A percentile compares a stretch with the other conserved stretches of the same genome.
Evolutionary conservation across 2,329 filamentous ascomycete species (phyloP).

Genomic region (Neofusicoccum kwambonambiense): DNA sequence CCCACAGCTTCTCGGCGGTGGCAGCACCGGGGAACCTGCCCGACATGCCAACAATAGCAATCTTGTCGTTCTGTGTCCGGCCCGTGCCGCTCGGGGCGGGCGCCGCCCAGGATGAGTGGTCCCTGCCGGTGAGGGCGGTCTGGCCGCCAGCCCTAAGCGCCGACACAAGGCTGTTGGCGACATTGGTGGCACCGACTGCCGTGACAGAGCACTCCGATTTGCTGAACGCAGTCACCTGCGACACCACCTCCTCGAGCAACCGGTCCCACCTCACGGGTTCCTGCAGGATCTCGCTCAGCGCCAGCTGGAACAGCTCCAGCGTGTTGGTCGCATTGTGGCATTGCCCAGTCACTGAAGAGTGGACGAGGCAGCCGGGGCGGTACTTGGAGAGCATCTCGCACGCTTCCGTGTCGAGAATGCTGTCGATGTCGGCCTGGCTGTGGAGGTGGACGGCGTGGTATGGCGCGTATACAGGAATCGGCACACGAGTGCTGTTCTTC

Average conservation of each 20-base stretch:
- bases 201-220: constrained; percentile 45
- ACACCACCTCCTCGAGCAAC: constrained; percentile 48
- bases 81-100: constrained; percentile 30
- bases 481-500: constrained; percentile 50
- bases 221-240: constrained; percentile 44
- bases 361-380: constrained; percentile 44
- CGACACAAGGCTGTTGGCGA: constrained; percentile 56
- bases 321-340: constrained; percentile 47
- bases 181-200: constrained; percentile 53
- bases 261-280: constrained; percentile 50
- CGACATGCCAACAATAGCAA: constrained; percentile 83
- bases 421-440: constrained; percentile 49
- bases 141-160: constrained; percentile 53
- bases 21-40: constrained; percentile 74
- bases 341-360: constrained; percentile 49
- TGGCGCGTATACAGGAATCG: constrained; percentile 57
- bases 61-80: constrained; percentile 61
- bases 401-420: constrained; percentile 47
- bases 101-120: constrained; percentile 47
- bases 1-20: constrained; percentile 71
- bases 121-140: constrained; percentile 41
- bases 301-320: constrained; percentile 45
- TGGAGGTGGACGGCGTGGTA: constrained; percentile 60
- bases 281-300: constrained; percentile 47
- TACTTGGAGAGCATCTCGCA: constrained; percentile 42